Evolutionary conservation across 1,284 basidiomycete genomes (phyloP), one percentile per base, ranked within the genome.

Genomic region (Cryptococcus floricola): DNA sequence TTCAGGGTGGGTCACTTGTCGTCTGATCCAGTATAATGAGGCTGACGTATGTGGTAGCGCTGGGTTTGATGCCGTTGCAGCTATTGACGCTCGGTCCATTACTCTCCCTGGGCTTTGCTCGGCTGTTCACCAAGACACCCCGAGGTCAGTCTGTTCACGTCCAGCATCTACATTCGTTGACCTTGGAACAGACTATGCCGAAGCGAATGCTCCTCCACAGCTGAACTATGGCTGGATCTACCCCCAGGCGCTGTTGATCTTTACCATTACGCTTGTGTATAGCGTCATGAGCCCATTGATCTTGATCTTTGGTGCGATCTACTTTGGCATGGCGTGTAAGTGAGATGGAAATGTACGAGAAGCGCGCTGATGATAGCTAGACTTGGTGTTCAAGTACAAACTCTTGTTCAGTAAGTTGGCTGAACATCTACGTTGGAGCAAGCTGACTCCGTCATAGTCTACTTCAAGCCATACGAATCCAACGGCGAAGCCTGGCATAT

Each of bases 321-420:
- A 98, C 77, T 98, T 98, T 70, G 94, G 91, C 10, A 81, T 90
- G 50, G 91, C 84, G 2, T 98, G 76, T 77, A 55, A 71, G 70
- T 67, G 25, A 31, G 16, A n/a, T 39, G 18, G 31, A 3, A 3
- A 3, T 19, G 42, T 53, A 42, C 43, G 49, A 55, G 19, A 31
- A 76, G 57, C 51, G 39, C 19, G 19, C 67, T 38, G 31, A 47
- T 47, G 56, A 37, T 62, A 25, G 52, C 50, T 54, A 76, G 74
- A 94, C 69, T 81, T 96, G 5, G 92, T 97, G 4, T 97, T 95
- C 83, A 98, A 98, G 80, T 97, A 97, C 79, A 95, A 97, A 72
- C 82, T 97, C 3, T 80, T 97, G 2, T 96, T 96, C 69, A 89
- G 91, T 91, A 55, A 60, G 87, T 76, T 13, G 16, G 25, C 5